phyloP scores from a whole-genome alignment of 805 yeast genomes.

The Yarrowia sp. region DNA sequence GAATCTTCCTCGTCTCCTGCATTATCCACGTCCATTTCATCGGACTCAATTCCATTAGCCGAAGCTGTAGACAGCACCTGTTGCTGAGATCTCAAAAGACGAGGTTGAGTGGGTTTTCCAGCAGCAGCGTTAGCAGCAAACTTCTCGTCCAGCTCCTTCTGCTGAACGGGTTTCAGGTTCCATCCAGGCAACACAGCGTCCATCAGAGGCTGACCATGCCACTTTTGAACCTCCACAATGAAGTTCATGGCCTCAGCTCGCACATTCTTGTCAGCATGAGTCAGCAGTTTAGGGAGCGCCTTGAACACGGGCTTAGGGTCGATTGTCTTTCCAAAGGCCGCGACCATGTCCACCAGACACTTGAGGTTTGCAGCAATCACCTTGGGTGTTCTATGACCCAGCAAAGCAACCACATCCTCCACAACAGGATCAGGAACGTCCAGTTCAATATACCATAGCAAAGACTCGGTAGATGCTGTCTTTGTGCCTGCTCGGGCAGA shows the following conservation, averaged over 20 bases:
- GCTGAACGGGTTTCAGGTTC: constrained; percentile 88
- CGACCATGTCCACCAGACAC: constrained; percentile 63
- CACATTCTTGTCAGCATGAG: constrained; percentile 86
- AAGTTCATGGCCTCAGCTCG: constrained; percentile 77
- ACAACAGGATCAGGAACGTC: constrained; percentile 70
- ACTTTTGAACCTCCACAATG: constrained; percentile 71
- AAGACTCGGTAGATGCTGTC: constrained; percentile 65
- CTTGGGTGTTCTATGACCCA: constrained; percentile 74
- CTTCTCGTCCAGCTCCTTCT: constrained; percentile 75
- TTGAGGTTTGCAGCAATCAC: constrained; percentile 70
- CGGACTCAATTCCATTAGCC: constrained; percentile 43
- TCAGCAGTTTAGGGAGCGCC: constrained; percentile 69
- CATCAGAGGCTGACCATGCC: constrained; percentile 73
- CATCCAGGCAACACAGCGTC: constrained; percentile 59
- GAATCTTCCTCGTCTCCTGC: constrained; percentile 51
- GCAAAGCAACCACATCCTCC: constrained; percentile 68
- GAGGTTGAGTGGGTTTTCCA: constrained; percentile 55
- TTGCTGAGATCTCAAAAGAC: constrained; percentile 64
- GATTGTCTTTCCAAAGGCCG: constrained; percentile 67
- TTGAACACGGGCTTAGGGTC: constrained; percentile 65
- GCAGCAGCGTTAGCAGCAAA: constrained; percentile 60
- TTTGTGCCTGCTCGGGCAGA: constrained; percentile 80
- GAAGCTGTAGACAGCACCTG: constrained; percentile 51
- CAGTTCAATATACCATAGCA: constrained; percentile 68
- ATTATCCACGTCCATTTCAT: constrained; percentile 40